Base-by-base conservation (phyloP, 805 yeast species). In the Metschnikowia lochheadii region DNA sequence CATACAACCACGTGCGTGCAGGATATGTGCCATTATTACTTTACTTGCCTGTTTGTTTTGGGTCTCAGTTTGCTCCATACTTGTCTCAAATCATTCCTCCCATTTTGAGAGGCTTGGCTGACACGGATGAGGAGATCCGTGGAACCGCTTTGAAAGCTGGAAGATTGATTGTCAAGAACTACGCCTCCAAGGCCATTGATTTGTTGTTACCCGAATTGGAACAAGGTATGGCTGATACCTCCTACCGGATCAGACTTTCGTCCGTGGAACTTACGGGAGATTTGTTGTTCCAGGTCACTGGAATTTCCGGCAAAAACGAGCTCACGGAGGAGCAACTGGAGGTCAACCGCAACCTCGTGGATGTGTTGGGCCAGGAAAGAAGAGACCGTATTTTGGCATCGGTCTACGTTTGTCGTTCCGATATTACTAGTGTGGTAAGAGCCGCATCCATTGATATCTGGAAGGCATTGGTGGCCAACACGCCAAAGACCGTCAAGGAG, bases 241-340 rank as follows among this genome's bases (percentile, higher is more conserved):
- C 83, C 62, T 81, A 87, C 68, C 83, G 97, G 63, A 94, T 94
- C 63, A 83, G 99, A 68, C 76, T 90, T 51, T 87, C 96, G 1
- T 90, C 97, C 34, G 95, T 94, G 40, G 97, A 91, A 70, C 86
- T 94, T 56, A 85, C 96, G 5, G 98, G 99, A 57, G 99, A 94
- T 58, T 76, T 94, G 62, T 75, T 94, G 60, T 91, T 88, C 84
- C 96, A 92, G 73, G 84, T 94, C 59, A 86, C 96, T 40, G 99
- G 98, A 66, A 82, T 90, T 53, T 79, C 85, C 34, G 89, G 91
- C 56, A 87, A 82, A 64, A 81, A 78, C 61, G 95, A 86, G 59
- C 78, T 84, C 52, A 67, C 75, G 32, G 87, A 81, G 53, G 86
- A 79, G 49, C 78, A 68, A 53, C 69, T 66, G 38, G 85, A 81